phyloP scores from a whole-genome alignment of 805 yeast genomes.

The Pichia exigua region DNA sequence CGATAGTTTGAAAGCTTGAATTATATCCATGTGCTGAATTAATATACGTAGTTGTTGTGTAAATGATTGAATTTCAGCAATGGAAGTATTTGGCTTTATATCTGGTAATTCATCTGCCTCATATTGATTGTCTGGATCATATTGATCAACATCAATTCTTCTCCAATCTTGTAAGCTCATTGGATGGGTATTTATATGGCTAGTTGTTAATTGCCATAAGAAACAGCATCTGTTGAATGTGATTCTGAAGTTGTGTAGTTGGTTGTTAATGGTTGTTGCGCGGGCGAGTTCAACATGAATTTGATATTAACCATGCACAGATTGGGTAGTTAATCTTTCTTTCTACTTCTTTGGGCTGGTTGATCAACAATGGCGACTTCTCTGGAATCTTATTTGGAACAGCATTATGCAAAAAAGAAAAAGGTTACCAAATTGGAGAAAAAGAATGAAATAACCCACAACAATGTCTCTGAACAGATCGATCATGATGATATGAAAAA shows the following conservation, averaged over 20 bases:
- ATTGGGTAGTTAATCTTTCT: not conserved
- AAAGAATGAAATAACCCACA: not conserved
- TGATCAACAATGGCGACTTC: not conserved
- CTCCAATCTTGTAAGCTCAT: slow-evolving; percentile 70
- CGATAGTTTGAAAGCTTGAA: slow-evolving; percentile 55
- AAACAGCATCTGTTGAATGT: not conserved
- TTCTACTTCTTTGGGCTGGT: not conserved
- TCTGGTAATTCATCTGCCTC: slow-evolving; percentile 28
- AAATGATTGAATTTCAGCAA: slow-evolving; percentile 46
- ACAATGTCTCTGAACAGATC: not conserved
- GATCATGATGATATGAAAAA: not conserved
- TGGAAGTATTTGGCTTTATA: slow-evolving; percentile 35
- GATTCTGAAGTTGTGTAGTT: not conserved
- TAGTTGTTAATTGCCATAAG: not conserved
- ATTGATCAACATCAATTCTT: slow-evolving; percentile 88
- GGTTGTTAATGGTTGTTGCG: not conserved
- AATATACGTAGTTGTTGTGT: slow-evolving; percentile 52
- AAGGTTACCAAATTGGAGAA: not conserved
- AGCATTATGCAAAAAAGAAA: not conserved
- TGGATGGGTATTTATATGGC: too few relatives aligned
- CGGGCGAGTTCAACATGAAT: not conserved
- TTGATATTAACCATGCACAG: not conserved
- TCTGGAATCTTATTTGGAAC: not conserved
- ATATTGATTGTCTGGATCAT: slow-evolving; percentile 66
- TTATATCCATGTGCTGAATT: slow-evolving; percentile 64